A percentile compares a stretch with the other conserved stretches of the same genome.
phyloP scores from a whole-genome alignment of 2,329 filamentous ascomycete genomes.

The Diaporthe citrichinensis region DNA sequence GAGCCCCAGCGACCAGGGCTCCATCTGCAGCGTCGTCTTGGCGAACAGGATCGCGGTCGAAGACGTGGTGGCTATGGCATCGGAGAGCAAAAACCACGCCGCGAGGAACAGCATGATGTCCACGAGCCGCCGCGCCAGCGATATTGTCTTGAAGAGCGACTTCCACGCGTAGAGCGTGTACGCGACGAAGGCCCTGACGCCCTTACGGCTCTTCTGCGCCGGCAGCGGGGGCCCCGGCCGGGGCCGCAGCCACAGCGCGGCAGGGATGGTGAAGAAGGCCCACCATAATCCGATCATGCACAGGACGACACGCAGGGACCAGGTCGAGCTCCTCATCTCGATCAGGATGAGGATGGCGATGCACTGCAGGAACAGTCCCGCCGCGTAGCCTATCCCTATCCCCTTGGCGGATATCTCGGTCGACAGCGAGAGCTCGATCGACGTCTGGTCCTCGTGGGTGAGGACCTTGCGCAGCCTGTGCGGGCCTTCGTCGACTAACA shows the following conservation, averaged over 20 bases:
- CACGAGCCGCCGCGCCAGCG: constrained; percentile 78
- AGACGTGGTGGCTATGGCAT: constrained; percentile 94
- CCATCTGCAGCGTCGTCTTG: constrained; percentile 93
- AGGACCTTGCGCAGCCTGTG: constrained; percentile 54
- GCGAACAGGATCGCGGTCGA: constrained; percentile 96
- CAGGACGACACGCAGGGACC: constrained; percentile 88
- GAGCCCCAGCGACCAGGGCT: constrained; percentile 86
- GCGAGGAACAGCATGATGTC: constrained; percentile 85
- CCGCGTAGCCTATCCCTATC: constrained; percentile 93
- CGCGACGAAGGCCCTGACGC: constrained; percentile 68
- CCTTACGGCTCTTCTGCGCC: constrained; percentile 52
- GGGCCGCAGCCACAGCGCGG: constrained; percentile 87
- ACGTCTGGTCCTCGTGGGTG: constrained; percentile 67
- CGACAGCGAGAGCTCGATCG: constrained; percentile 82
- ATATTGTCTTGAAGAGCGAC: constrained; percentile 84
- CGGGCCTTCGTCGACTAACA: constrained; percentile 56
- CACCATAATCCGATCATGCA: constrained; percentile 94
- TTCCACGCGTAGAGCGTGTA: constrained; percentile 91
- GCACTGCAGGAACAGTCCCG: constrained; percentile 87
- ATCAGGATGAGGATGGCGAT: constrained; percentile 84
- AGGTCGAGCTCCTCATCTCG: constrained; percentile 80
- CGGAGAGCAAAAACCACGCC: constrained; percentile 95
- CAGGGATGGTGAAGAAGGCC: constrained; percentile 90
- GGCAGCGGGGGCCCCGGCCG: constrained; percentile 88
- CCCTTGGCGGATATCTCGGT: constrained; percentile 93